phyloP scores from a whole-genome alignment of 192 early-diverging fungal species.

The Coemansia sp. region DNA sequence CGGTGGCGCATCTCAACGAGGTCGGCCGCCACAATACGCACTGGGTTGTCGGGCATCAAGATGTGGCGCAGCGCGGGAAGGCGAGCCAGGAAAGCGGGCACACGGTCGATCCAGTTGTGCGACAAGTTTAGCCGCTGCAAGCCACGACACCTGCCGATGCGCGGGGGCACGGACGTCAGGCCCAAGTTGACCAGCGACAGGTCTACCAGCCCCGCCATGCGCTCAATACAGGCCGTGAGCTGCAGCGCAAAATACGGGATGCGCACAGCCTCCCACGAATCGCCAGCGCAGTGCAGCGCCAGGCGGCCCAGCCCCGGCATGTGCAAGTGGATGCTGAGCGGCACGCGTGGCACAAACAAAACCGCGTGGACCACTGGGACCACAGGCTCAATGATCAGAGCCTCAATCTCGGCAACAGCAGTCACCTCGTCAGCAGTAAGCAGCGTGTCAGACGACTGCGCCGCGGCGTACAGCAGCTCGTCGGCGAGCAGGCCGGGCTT shows the following conservation, averaged over 20 bases:
- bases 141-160: constrained; percentile 18
- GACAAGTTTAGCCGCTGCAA: constrained; percentile 49
- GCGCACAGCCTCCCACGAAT: constrained; percentile 32
- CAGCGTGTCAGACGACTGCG: constrained; percentile 33
- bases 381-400: neutral
- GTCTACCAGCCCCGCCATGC: constrained; percentile 25
- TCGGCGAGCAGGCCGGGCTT: constrained; percentile 15
- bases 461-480: constrained; percentile 6
- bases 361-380: neutral
- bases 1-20: constrained; percentile 51
- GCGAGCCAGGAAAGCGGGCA: constrained; percentile 38
- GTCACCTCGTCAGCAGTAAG: neutral
- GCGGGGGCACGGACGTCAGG: constrained; percentile 24
- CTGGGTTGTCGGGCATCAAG: constrained; percentile 34
- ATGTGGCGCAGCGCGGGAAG: constrained; percentile 38
- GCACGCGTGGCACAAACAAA: constrained; percentile 23
- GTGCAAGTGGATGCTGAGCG: constrained; percentile 30
- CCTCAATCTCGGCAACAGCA: neutral
- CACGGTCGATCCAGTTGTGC: constrained; percentile 49
- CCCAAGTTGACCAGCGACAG: constrained; percentile 47
- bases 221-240: constrained; percentile 23
- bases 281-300: constrained; percentile 32
- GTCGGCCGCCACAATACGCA: constrained; percentile 39
- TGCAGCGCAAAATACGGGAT: constrained; percentile 38
- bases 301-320: constrained; percentile 30